Conservation (phyloP, 768 basidiomycete species). For the Pulveroboletus sp. region DNA sequence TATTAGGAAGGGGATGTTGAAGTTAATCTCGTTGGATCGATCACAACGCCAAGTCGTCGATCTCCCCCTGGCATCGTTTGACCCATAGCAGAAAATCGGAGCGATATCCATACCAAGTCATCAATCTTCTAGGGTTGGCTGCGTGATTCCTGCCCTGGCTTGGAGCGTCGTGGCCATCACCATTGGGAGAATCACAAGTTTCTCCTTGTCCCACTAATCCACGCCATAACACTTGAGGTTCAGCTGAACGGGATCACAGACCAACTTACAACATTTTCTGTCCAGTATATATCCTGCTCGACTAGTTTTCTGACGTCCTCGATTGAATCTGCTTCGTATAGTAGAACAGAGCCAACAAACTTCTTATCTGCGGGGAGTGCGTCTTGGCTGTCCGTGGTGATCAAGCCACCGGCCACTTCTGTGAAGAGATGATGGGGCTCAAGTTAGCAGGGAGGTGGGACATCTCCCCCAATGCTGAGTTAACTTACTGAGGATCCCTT, state of each 20-base stretch:
- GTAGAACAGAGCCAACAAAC: slow-evolving; percentile 58
- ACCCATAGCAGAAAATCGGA: neutral
- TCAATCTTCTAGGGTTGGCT: slow-evolving; percentile 23
- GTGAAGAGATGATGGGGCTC: neutral
- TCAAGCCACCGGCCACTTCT: slow-evolving; percentile 56
- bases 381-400: slow-evolving; percentile 56
- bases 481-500: slow-evolving; percentile 51
- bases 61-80: slow-evolving; percentile 1
- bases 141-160: slow-evolving; percentile 22
- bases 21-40: neutral
- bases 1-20: too few species aligned
- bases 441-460: slow-evolving; percentile 5
- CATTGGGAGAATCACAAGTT: slow-evolving; percentile 47
- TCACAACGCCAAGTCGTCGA: too few species aligned
- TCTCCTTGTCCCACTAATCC: slow-evolving; percentile 57
- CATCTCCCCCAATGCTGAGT: slow-evolving; percentile 1
- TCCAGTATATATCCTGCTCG: slow-evolving; percentile 45
- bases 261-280: slow-evolving; percentile 39
- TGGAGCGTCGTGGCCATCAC: slow-evolving; percentile 36
- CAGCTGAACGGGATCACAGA: neutral
- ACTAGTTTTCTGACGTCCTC: slow-evolving; percentile 42
- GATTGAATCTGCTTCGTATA: slow-evolving; percentile 52
- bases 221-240: neutral
- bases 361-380: slow-evolving; percentile 47
- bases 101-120: neutral